A percentile compares a stretch with the other conserved stretches of the same genome.
Conservation (phyloP, 208 protist species). For the Acanthamoeba lenticulata region DNA sequence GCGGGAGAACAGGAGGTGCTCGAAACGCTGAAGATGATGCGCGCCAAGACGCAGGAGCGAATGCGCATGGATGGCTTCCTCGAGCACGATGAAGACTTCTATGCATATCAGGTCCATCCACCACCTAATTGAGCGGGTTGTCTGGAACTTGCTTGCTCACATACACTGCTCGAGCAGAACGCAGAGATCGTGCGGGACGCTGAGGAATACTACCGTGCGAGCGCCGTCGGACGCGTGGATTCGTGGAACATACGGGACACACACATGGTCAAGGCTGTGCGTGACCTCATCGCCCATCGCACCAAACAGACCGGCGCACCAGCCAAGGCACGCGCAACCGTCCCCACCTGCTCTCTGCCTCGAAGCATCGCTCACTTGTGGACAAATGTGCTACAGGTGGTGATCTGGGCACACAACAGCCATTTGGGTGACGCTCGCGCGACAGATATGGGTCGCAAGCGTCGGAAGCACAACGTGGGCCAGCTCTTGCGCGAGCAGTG, state of each 20-base stretch:
- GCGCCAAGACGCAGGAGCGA: neutral
- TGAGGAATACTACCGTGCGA: constrained; percentile 53
- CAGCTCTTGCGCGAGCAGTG: constrained; percentile 8
- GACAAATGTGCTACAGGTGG: no score
- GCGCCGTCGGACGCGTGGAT: neutral
- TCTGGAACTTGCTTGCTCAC: neutral
- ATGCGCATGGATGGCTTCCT: neutral
- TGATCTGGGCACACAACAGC: constrained; percentile 74
- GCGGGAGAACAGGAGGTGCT: neutral
- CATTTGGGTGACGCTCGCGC: constrained; percentile 67
- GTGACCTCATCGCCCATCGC: constrained; percentile 29
- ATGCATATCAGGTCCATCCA: neutral
- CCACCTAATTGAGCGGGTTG: neutral
- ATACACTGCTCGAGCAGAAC: neutral
- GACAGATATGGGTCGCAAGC: constrained; percentile 36
- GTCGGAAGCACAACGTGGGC: constrained; percentile 27
- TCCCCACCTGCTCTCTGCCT: neutral
- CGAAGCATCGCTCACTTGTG: neutral
- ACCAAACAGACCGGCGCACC: constrained; percentile 22
- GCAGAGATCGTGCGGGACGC: constrained; percentile 45
- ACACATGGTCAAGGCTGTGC: constrained; percentile 60
- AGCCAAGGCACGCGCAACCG: neutral
- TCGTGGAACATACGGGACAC: constrained; percentile 64
- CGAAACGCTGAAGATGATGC: constrained; percentile 7
- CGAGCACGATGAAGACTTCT: constrained; percentile 20